phyloP scores from a whole-genome alignment of 106 monocot species.

The Phalaenopsis aphrodite region DNA sequence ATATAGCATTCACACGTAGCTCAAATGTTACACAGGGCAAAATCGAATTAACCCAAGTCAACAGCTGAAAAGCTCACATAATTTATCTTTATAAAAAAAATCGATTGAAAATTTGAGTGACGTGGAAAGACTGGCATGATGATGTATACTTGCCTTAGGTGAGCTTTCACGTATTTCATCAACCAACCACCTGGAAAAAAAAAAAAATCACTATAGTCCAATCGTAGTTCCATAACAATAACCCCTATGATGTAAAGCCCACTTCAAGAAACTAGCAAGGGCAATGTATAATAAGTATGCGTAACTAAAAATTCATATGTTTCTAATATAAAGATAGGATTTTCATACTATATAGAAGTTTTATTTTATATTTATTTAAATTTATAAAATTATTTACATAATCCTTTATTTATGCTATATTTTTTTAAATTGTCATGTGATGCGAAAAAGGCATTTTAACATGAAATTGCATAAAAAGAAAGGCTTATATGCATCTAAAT shows the following conservation, averaged over 20 bases:
- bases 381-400: no score
- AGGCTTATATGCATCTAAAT: background rate
- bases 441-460: background rate
- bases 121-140: background rate
- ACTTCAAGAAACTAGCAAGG: background rate
- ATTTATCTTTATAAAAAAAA: background rate
- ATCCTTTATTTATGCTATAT: no score
- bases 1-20: background rate
- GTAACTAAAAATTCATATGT: no score
- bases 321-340: no score
- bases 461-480: background rate
- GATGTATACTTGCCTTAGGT: constrained; percentile 54
- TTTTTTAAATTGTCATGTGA: background rate
- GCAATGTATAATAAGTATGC: no score
- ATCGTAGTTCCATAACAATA: background rate
- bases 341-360: no score
- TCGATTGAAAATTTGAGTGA: background rate
- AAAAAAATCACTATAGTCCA: constrained; percentile 2
- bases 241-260: background rate
- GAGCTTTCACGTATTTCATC: constrained; percentile 85
- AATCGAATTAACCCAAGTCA: background rate
- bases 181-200: constrained; percentile 70
- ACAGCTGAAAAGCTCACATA: background rate
- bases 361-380: no score
- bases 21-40: background rate